Base-by-base conservation (phyloP, 257 asterid genomes). In the Solanum acaule region DNA sequence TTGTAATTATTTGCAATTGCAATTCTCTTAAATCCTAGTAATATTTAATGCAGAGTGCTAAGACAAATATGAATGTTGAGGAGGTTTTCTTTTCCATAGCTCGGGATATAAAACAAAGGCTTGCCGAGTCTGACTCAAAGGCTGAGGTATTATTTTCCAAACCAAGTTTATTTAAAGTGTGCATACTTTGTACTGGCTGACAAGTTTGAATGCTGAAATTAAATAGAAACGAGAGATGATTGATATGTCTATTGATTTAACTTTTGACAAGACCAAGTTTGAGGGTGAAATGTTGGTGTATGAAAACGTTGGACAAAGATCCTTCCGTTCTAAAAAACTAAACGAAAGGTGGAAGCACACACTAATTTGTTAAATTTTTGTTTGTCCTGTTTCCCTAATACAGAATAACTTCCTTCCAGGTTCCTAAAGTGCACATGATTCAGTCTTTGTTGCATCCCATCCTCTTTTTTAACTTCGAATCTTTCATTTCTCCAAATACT, bases 11-110 rank as follows among this genome's bases (percentile, higher is more conserved):
- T 34, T 73, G 31, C 71, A 34, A 23, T 22, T 18, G 44, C 81
- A 68, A 33, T 87, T 73, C 68, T 44, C 56, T 84, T 90, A 88
- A 89, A 71, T 86, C 33, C 11, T 89, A 84, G 84, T 87, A 1
- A 33, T 7, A 68, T 89, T 70, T 87, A 65, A 83, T 91, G 92
- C 95, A 96, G 98, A 96, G 99, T 91, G 99, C 98, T 6, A 96
- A 96, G 91, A 96, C 99, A 73, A 96, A 96, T 93, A 85, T 95
- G 97, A 96, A 96, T 6, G 99, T 96, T 84, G 99, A 96, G 93
- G 98, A 96, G 92, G 99, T 96, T 90, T 96, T 96, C 96, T 96
- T 96, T 93, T 94, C 99, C 84, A 93, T 95, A 90, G 98, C 95
- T 49, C 93, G 97, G 92, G 99, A 96, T 92, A 95, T 96, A 67